These are phyloP conservation scores for Saccharomycopsis capsularis DNA, from an alignment of 805 yeast species.

Conservation along the genomic window DNA sequence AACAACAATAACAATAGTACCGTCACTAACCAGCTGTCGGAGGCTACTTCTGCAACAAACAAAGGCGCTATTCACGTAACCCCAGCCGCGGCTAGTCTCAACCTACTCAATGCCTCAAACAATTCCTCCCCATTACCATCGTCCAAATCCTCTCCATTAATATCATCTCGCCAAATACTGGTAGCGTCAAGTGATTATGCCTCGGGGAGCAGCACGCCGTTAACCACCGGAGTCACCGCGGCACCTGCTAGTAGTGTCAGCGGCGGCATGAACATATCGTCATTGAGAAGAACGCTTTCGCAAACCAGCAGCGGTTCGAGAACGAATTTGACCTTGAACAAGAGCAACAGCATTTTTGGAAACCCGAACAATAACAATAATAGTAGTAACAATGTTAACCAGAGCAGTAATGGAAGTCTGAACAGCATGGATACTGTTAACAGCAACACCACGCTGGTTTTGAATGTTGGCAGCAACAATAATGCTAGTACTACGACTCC, in stretches of 20 bases:
- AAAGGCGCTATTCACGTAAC: slow-evolving; percentile 3
- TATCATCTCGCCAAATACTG: slow-evolving; percentile 6
- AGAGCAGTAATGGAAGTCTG: slow-evolving; percentile 3
- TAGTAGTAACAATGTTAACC: not conserved
- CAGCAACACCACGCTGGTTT: no score
- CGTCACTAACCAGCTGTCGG: not conserved
- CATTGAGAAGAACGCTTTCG: slow-evolving; percentile 15
- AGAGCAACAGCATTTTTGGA: slow-evolving; percentile 1
- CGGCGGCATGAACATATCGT: slow-evolving; percentile 13
- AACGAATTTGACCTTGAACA: not conserved
- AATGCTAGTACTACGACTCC: no score
- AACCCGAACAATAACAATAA: slow-evolving; percentile 1
- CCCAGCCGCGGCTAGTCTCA: not conserved
- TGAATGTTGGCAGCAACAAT: no score
- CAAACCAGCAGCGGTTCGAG: slow-evolving; percentile 3
- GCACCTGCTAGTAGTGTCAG: not conserved
- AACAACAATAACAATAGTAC: slow-evolving; percentile 2
- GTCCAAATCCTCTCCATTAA: slow-evolving; percentile 13
- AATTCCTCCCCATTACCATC: slow-evolving; percentile 13
- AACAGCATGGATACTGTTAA: slow-evolving; percentile 22
- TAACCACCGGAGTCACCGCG: not conserved
- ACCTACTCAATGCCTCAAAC: not conserved
- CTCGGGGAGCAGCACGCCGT: not conserved
- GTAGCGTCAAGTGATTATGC: not conserved
- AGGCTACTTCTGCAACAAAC: not conserved